Evolutionary conservation across 2,329 filamentous ascomycete genomes (phyloP).

Genomic region (Moelleriella libera): DNA sequence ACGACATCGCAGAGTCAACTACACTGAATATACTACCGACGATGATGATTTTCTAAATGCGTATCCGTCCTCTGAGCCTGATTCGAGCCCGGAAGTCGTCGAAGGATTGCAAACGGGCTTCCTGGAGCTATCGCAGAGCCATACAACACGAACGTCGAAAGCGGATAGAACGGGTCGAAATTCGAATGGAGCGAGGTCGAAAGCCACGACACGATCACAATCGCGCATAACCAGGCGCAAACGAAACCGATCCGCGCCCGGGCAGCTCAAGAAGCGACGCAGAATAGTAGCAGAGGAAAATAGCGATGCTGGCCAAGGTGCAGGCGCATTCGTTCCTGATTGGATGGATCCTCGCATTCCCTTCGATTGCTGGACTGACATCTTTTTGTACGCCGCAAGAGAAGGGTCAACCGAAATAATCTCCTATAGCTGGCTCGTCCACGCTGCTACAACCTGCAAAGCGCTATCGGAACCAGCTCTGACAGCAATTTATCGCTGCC

Average conservation of each 20-base stretch:
- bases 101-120: background rate
- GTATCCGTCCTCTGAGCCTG: background rate
- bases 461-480: constrained; percentile 59
- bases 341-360: constrained; percentile 44
- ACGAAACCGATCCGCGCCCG: constrained; percentile 5
- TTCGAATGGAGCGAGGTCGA: background rate
- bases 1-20: constrained; percentile 2
- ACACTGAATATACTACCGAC: constrained; percentile 2
- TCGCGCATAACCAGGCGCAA: constrained; percentile 6
- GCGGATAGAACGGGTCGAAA: background rate
- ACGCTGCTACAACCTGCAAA: constrained; percentile 47
- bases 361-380: constrained; percentile 53
- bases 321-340: constrained; percentile 25
- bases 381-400: constrained; percentile 55
- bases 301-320: constrained; percentile 1
- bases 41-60: background rate
- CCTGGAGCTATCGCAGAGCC: background rate
- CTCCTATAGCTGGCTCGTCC: constrained; percentile 48
- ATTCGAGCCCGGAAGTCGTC: background rate
- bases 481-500: constrained; percentile 55
- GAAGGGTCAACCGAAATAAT: constrained; percentile 23
- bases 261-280: constrained; percentile 6
- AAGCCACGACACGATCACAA: background rate
- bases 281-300: background rate
- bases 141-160: background rate